phyloP scores from a whole-genome alignment of 2,329 filamentous ascomycete genomes.

The Alternaria arbusti region DNA sequence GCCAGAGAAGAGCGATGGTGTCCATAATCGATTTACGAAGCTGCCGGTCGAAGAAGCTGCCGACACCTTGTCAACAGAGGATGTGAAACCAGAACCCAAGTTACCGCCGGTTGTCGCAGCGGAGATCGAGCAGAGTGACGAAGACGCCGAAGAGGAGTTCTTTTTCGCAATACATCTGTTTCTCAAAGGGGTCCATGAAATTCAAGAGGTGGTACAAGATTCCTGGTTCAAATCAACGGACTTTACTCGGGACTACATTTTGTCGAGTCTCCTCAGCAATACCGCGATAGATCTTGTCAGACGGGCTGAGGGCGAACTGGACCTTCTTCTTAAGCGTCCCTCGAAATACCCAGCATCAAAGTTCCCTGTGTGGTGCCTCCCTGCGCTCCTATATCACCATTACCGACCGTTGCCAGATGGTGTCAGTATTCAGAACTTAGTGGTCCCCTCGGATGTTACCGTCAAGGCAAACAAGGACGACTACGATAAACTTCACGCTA shows the following conservation, averaged over 20 bases:
- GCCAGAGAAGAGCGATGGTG: neutral
- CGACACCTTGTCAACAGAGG: neutral
- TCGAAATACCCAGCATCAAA: neutral
- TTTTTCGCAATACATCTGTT: neutral
- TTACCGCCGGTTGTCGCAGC: neutral
- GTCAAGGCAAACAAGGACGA: neutral
- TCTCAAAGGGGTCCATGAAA: neutral
- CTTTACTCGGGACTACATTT: neutral
- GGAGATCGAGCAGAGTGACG: neutral
- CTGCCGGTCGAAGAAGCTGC: neutral
- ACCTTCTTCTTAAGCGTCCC: neutral
- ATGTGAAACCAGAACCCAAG: neutral
- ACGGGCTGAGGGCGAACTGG: neutral
- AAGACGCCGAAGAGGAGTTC: neutral
- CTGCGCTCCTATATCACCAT: neutral
- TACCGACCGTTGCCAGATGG: neutral
- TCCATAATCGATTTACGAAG: neutral
- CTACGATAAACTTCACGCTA: neutral
- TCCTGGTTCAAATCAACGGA: neutral
- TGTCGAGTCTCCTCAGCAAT: neutral
- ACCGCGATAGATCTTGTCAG: neutral
- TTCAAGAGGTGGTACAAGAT: neutral
- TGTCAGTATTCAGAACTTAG: neutral
- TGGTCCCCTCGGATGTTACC: neutral
- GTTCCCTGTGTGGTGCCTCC: neutral